A percentile compares a stretch with the other conserved stretches of the same genome.
Evolutionary conservation across 1,139 yeast genomes (phyloP).

Genomic region (Debaryomyces coudertii): DNA sequence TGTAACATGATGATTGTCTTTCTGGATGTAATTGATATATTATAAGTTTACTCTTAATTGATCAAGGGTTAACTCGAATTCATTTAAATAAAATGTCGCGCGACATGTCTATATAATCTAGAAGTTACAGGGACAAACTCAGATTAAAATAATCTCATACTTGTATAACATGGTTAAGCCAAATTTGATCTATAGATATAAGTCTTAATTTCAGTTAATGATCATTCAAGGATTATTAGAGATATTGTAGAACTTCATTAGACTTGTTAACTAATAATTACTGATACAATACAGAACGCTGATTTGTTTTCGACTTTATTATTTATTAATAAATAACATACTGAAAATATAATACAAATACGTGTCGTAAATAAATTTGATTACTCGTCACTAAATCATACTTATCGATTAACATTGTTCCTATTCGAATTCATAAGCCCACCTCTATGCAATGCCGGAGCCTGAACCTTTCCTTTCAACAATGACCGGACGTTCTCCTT

Average conservation of each 20-base stretch:
- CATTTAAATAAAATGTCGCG: constrained; percentile 6
- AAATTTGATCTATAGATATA: neutral
- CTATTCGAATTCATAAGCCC: constrained; percentile 25
- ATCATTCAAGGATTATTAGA: neutral
- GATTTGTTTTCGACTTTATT: neutral
- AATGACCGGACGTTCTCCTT: constrained; percentile 41
- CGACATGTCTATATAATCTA: constrained; percentile 5
- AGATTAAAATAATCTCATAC: too few relatives aligned
- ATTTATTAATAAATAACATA: neutral
- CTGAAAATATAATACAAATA: constrained; percentile 4
- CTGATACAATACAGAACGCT: neutral
- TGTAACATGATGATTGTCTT: constrained; percentile 38
- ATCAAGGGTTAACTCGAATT: constrained; percentile 1
- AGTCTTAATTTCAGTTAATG: too few relatives aligned
- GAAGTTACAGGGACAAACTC: too few relatives aligned
- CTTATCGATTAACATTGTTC: constrained; percentile 4
- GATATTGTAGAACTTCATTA: neutral
- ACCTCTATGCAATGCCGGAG: constrained; percentile 49
- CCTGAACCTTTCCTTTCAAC: constrained; percentile 42
- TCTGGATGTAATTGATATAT: neutral
- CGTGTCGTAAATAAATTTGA: neutral
- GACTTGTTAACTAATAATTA: neutral
- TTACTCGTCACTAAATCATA: neutral
- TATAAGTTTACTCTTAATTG: neutral
- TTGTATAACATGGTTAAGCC: neutral